These are phyloP conservation scores for Reticulascus tulasneorum DNA, from an alignment of 2,329 filamentous ascomycete species.

Conservation along the genomic window DNA sequence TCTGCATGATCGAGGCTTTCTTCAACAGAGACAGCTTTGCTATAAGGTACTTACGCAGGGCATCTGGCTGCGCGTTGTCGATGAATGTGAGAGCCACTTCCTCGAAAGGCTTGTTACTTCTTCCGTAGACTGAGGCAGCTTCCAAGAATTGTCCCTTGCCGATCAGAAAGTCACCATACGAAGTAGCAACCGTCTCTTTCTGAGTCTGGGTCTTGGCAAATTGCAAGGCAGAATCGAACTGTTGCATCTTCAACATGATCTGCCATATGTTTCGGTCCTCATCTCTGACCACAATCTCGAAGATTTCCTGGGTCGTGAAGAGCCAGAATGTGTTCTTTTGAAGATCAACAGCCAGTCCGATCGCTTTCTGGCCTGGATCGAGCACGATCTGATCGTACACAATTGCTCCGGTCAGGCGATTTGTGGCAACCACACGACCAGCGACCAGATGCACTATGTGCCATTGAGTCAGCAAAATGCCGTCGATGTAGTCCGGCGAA, in stretches of 20 bases:
- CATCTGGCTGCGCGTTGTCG: slow-evolving; percentile 85
- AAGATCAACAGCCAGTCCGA: slow-evolving; percentile 84
- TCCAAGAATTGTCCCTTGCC: slow-evolving; percentile 78
- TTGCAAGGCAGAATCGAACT: slow-evolving; percentile 83
- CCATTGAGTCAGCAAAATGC: slow-evolving; percentile 87
- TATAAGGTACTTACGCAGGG: slow-evolving; percentile 81
- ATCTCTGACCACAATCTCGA: slow-evolving; percentile 85
- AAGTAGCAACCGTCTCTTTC: slow-evolving; percentile 86
- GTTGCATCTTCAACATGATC: slow-evolving; percentile 80
- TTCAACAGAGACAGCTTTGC: slow-evolving; percentile 80
- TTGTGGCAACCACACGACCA: slow-evolving; percentile 76
- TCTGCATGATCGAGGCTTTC: slow-evolving; percentile 83
- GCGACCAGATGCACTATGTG: slow-evolving; percentile 84
- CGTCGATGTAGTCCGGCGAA: slow-evolving; percentile 69
- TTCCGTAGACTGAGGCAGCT: slow-evolving; percentile 85
- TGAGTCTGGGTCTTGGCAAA: slow-evolving; percentile 78
- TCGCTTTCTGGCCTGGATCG: slow-evolving; percentile 69
- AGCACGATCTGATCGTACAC: slow-evolving; percentile 87
- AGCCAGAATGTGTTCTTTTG: slow-evolving; percentile 98
- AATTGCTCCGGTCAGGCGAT: slow-evolving; percentile 78
- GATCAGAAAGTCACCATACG: slow-evolving; percentile 84
- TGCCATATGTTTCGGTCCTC: slow-evolving; percentile 94
- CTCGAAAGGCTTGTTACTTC: slow-evolving; percentile 95
- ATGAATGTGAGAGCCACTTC: slow-evolving; percentile 91
- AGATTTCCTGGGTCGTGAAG: slow-evolving; percentile 86